Base-by-base conservation (phyloP, 441 rosid species). In the Corymbia calophylla region DNA sequence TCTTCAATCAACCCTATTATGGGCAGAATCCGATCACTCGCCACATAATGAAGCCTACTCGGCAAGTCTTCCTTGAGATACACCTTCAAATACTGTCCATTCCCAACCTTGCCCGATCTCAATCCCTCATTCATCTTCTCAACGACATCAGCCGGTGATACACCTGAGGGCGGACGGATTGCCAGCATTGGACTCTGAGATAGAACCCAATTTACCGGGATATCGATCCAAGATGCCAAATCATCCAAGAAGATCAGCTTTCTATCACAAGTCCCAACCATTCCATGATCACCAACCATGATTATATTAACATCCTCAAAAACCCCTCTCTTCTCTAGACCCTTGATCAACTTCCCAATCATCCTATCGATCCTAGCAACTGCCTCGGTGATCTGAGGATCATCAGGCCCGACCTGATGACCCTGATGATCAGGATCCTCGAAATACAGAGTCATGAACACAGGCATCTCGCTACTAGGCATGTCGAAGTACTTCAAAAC, bases 401-500 rank as follows among this genome's bases (percentile, higher is more conserved):
- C 98, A 92, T 97, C 99, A 29, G 99, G 98, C 49, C 99, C 99
- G 80, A 97, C 97, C 91, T 92, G 91, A 90, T 97, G 99, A 82
- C 99, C 99, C 90, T 97, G 98, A 90, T 95, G 98, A 94, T 98
- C 99, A 77, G 99, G 99, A 86, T 98, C 99, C 95, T 98, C 99
- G 86, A 98, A 98, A 88, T 96, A 98, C 87, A 98, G 88, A 1
- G 98, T 96, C 99, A 97, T 95, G 88, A 98, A 94, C 87, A 86
- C 94, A 47, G 99, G 99, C 86, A 98, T 92, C 19, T 97, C 98
- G 44, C 54, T 87, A 77, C 89, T 81, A 77, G 98, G 97, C 93
- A 96, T 84, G 94, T 98, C 99, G 82, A 98, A 97, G 88, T 95
- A 97, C 73, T 94, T 93, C 92, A 98, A 94, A 86, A 98, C 94